Evolutionary conservation across 2,329 filamentous ascomycete genomes (phyloP).

Genomic region (Aspergillus oerlinghausenensis): DNA sequence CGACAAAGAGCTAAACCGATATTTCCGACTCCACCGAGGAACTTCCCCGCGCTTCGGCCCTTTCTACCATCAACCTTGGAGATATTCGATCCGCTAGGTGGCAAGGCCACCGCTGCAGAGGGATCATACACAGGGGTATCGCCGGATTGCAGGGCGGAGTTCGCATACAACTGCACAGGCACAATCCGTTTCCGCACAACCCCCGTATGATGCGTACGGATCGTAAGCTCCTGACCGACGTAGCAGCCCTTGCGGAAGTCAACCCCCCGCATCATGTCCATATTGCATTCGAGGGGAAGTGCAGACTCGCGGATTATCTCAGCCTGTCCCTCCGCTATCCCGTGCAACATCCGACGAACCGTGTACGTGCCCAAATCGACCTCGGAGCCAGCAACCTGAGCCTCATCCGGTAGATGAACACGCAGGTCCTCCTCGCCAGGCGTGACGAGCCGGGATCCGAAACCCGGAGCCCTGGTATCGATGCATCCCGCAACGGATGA

Average conservation of each 20-base stretch:
- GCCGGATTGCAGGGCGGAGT: constrained; percentile 41
- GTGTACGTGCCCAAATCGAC: constrained; percentile 61
- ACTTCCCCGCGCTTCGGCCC: constrained; percentile 73
- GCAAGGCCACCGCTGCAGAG: constrained; percentile 22
- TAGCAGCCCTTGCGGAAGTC: constrained; percentile 97
- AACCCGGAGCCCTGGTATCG: constrained; percentile 38
- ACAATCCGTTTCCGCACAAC: constrained; percentile 88
- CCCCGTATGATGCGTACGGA: constrained; percentile 88
- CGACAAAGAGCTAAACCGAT: constrained; percentile 82
- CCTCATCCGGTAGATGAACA: constrained; percentile 27
- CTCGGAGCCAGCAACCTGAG: constrained; percentile 42
- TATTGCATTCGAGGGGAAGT: constrained; percentile 81
- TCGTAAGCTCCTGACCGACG: constrained; percentile 92
- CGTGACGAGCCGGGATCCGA: constrained; percentile 37
- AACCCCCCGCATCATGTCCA: constrained; percentile 79
- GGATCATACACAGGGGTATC: constrained; percentile 44
- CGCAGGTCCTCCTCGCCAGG: constrained; percentile 32
- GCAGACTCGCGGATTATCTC: constrained; percentile 70
- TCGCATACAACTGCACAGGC: constrained; percentile 68
- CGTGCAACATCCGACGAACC: constrained; percentile 70
- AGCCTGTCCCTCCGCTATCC: constrained; percentile 76
- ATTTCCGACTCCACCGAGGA: constrained; percentile 74
- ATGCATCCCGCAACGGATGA: constrained; percentile 31
- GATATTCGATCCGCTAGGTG: constrained; percentile 48
- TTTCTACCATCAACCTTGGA: constrained; percentile 46